Evolutionary conservation across 2,329 filamentous ascomycete genomes (phyloP), one percentile per base, ranked within the genome.

Genomic region (Fusarium verticillioides): DNA sequence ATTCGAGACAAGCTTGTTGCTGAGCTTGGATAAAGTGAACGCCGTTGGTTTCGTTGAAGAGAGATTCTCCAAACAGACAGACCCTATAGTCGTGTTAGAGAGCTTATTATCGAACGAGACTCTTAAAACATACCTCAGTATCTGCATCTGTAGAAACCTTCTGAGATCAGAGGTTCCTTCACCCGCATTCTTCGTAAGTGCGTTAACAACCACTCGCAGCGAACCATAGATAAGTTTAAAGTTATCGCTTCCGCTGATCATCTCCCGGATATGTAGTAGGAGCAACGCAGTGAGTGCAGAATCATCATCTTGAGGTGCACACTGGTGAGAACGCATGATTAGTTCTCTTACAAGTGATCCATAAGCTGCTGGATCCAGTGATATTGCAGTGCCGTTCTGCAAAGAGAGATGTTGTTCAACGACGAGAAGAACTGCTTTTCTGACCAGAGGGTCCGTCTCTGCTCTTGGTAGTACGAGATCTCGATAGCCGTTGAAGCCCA

Each of bases 221-320:
- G 74, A 75, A 1, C 74, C 74, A 23, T 76, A 76, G 1, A 76
- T 65, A 2, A 75, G 69, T 8, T 62, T 62, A 5, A 76, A 76
- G 13, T 76, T 76, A n/a, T 76, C 74, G 4, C 74, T 73, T 1
- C 74, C 74, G 9, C 74, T 76, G 2, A 76, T 76, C 72, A 76
- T 76, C 43, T 76, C 74, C 4, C 74, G 59, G 13, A 76, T 72
- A 19, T 76, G 74, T 2, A 76, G n/a, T 0, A 76, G 21, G 3
- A 76, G 63, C 18, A 76, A 34, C 2, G 73, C 72, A 2, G 74
- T 76, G 0, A 76, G 72, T 7, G 74, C 74, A 1, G 74, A 76
- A 26, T 75, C 74, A 5, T 76, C 74, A 7, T 76, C 60, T 18
- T 76, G 74, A 1, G 74, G 74, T 0, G 74, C 72, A 21, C 72